These are phyloP conservation scores for Mycosphaerella sp. DNA, from an alignment of 2,329 filamentous ascomycete genomes.

Conservation along the genomic window DNA sequence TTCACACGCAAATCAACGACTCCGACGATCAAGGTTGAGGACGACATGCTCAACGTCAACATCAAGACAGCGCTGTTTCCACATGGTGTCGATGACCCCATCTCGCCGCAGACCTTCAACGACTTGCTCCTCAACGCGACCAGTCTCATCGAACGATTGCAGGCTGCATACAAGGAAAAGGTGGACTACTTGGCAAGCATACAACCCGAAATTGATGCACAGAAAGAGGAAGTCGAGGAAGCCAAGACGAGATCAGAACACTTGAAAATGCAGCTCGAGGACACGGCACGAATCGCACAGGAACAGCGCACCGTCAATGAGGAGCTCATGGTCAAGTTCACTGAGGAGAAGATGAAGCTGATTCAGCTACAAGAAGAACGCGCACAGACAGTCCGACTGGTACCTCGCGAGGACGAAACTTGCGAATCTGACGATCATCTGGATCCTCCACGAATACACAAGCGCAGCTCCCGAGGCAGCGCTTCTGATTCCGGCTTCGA, in stretches of 20 bases:
- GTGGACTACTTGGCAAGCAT: conserved; percentile 46
- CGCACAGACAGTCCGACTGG: conserved; percentile 20
- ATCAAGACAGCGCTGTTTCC: conserved; percentile 51
- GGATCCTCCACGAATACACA: conserved; percentile 20
- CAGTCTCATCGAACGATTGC: conserved; percentile 48
- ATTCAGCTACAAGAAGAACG: conserved; percentile 29
- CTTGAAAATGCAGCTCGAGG: conserved; percentile 55
- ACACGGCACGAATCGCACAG: conserved; percentile 49
- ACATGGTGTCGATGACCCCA: conserved; percentile 43
- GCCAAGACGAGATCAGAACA: conserved; percentile 51
- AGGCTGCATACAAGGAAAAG: conserved; percentile 51
- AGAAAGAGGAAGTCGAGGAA: conserved; percentile 57
- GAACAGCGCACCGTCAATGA: conserved; percentile 53
- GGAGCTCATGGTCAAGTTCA: conserved; percentile 45
- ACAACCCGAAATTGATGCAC: conserved; percentile 50
- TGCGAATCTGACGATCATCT: conserved; percentile 18
- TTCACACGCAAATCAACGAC: conserved; percentile 27
- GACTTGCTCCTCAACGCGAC: conserved; percentile 52
- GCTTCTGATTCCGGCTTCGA: conserved; percentile 55
- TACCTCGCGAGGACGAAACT: conserved; percentile 17
- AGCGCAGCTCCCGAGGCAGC: conserved; percentile 27
- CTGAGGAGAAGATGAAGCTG: conserved; percentile 40
- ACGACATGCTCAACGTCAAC: conserved; percentile 51
- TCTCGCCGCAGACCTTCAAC: conserved; percentile 50
- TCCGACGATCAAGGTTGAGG: conserved; percentile 24